phyloP scores from a whole-genome alignment of 2,329 filamentous ascomycete genomes.

The Curvularia sp. region DNA sequence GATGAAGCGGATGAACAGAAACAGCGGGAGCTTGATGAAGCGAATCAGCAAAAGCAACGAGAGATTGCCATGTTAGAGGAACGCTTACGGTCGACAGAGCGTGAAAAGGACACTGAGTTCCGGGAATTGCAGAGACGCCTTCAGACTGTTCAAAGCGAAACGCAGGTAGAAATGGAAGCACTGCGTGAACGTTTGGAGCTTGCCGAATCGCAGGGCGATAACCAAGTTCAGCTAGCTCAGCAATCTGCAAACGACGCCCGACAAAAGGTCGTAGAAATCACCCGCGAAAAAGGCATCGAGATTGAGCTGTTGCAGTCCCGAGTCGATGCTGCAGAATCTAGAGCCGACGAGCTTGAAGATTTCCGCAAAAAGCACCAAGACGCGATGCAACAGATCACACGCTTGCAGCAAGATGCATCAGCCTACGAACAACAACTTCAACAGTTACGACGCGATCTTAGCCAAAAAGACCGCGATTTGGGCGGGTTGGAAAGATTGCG shows the following conservation, averaged over 20 bases:
- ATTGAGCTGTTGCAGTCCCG: slow-evolving; percentile 47
- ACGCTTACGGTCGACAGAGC: slow-evolving; percentile 40
- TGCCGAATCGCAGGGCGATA: slow-evolving; percentile 52
- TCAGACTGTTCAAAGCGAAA: slow-evolving; percentile 41
- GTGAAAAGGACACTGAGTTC: slow-evolving; percentile 49
- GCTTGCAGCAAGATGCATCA: slow-evolving; percentile 38
- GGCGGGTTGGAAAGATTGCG: slow-evolving; percentile 36
- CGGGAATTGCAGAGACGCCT: slow-evolving; percentile 47
- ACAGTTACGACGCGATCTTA: slow-evolving; percentile 40
- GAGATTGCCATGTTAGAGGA: slow-evolving; percentile 43
- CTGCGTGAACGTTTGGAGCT: slow-evolving; percentile 52
- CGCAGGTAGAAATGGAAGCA: slow-evolving; percentile 52
- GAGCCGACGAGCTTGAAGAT: slow-evolving; percentile 48
- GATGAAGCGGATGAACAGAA: slow-evolving; percentile 38
- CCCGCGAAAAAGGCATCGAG: slow-evolving; percentile 50
- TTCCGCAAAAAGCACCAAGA: slow-evolving; percentile 47
- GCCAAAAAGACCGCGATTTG: slow-evolving; percentile 43
- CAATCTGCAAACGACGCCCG: slow-evolving; percentile 51
- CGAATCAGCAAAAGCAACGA: slow-evolving; percentile 39
- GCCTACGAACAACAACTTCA: slow-evolving; percentile 45
- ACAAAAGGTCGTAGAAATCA: slow-evolving; percentile 48
- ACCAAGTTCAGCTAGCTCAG: slow-evolving; percentile 51
- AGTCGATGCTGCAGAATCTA: slow-evolving; percentile 46
- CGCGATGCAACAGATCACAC: slow-evolving; percentile 45
- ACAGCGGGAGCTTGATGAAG: slow-evolving; percentile 40